Percentiles rank a stretch among this genome's conserved stretches.
Evolutionary conservation across 805 yeast genomes (phyloP).

Genomic region (Ogataea saltuana): DNA sequence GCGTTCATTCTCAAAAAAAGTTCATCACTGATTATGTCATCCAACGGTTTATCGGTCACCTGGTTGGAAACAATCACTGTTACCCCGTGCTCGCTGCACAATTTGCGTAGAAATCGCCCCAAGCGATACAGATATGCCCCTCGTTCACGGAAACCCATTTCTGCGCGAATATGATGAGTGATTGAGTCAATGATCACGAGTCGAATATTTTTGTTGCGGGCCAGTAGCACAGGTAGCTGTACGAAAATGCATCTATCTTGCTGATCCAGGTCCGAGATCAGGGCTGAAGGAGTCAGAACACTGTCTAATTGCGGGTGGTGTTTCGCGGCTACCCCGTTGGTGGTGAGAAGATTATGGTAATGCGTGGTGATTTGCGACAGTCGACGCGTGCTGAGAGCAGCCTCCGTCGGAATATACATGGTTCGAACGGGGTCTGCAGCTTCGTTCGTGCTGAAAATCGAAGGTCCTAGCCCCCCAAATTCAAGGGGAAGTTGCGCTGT

Average conservation of each 20-base stretch:
- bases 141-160: constrained; percentile 47
- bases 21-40: constrained; percentile 34
- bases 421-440: constrained; percentile 27
- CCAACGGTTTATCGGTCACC: constrained; percentile 61
- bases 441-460: constrained; percentile 22
- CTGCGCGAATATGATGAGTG: constrained; percentile 76
- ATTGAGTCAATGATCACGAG: constrained; percentile 78
- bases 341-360: constrained; percentile 33
- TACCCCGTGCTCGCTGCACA: constrained; percentile 49
- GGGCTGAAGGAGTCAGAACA: constrained; percentile 32
- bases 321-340: constrained; percentile 36
- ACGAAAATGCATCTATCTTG: constrained; percentile 72
- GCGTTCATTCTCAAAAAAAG: constrained; percentile 41
- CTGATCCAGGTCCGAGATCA: constrained; percentile 55
- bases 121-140: constrained; percentile 43
- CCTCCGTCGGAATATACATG: constrained; percentile 82
- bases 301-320: constrained; percentile 37
- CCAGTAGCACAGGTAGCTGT: constrained; percentile 63
- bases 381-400: constrained; percentile 66
- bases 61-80: constrained; percentile 79
- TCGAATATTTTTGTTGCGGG: constrained; percentile 43
- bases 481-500: constrained; percentile 53
- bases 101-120: constrained; percentile 47
- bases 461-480: constrained; percentile 47
- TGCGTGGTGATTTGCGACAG: constrained; percentile 46